phyloP scores from a whole-genome alignment of 352 stramenopile species.

The Pilasporangium apinafurcum region DNA sequence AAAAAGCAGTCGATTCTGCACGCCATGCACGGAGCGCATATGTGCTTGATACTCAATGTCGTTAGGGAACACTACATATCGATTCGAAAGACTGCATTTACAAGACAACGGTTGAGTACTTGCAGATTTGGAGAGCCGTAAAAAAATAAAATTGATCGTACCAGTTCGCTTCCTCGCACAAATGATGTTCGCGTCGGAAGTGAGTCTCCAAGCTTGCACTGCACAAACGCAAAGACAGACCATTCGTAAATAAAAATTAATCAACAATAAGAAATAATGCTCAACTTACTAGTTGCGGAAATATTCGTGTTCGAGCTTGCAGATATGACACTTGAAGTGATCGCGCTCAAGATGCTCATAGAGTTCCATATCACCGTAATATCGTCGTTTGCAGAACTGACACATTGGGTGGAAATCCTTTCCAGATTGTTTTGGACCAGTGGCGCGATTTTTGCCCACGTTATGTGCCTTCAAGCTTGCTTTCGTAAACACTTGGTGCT shows the following conservation, averaged over 20 bases:
- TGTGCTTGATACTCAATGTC: conserved; percentile 85
- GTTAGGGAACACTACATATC: conserved; percentile 84
- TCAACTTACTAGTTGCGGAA: conserved; percentile 85
- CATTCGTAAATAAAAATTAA: too few relatives aligned
- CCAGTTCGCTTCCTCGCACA: conserved; percentile 83
- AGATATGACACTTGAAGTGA: conserved; percentile 89
- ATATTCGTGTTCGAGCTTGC: conserved; percentile 83
- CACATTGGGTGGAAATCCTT: conserved; percentile 86
- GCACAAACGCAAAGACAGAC: conserved; percentile 3
- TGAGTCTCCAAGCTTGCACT: conserved; percentile 79
- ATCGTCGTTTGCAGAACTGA: conserved; percentile 84
- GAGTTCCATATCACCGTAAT: conserved; percentile 81
- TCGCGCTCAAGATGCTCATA: conserved; percentile 86
- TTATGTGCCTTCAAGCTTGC: conserved; percentile 60
- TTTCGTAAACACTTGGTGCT: conserved; percentile 77
- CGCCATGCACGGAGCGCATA: conserved; percentile 72
- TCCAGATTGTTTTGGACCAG: conserved; percentile 37
- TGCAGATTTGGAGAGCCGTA: too few relatives aligned
- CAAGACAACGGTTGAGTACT: neutral
- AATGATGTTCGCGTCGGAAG: conserved; percentile 74
- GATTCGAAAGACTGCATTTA: conserved; percentile 56
- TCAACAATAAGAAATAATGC: neutral
- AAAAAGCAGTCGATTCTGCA: conserved; percentile 62
- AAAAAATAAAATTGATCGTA: too few relatives aligned
- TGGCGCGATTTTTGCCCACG: conserved; percentile 33